phyloP scores from a whole-genome alignment of 495 filamentous ascomycete genomes.

The Tuber magnatum region DNA sequence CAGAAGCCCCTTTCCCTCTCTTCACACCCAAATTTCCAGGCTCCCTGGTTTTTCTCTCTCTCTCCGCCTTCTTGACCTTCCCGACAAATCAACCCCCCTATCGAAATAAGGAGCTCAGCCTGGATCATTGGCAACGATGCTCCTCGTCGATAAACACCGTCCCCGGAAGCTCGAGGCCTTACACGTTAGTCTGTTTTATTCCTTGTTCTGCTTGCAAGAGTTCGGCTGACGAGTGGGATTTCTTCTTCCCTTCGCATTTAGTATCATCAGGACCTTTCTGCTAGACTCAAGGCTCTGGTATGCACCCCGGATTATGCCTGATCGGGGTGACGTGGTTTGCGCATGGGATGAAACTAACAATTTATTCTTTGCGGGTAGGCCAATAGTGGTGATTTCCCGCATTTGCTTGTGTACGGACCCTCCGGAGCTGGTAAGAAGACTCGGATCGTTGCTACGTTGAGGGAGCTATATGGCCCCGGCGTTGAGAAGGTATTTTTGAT shows the following conservation, averaged over 20 bases:
- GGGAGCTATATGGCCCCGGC: slow-evolving; percentile 82
- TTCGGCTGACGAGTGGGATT: slow-evolving; percentile 7
- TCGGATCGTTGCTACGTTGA: slow-evolving; percentile 84
- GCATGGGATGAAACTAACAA: slow-evolving; percentile 9
- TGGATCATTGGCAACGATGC: slow-evolving; percentile 31
- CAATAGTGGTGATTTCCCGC: slow-evolving; percentile 92
- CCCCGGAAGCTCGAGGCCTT: slow-evolving; percentile 81
- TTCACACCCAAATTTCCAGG: neutral
- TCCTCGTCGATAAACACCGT: slow-evolving; percentile 91
- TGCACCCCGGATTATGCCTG: slow-evolving; percentile 28
- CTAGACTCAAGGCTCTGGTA: slow-evolving; percentile 80
- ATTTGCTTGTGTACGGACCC: slow-evolving; percentile 91
- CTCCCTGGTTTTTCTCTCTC: neutral
- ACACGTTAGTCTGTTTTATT: slow-evolving; percentile 45
- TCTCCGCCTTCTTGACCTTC: no score
- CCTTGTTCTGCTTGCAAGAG: slow-evolving; percentile 1
- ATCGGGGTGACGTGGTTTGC: neutral
- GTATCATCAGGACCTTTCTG: slow-evolving; percentile 73
- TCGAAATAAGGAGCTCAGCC: slow-evolving; percentile 8
- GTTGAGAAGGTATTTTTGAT: slow-evolving; percentile 59
- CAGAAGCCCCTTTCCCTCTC: neutral
- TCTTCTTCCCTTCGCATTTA: slow-evolving; percentile 8
- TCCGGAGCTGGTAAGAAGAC: slow-evolving; percentile 98
- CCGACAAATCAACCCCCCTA: neutral
- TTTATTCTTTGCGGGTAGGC: slow-evolving; percentile 51